Evolutionary conservation across 176 grass and related monocot species (phyloP).

Genomic region (Rhynchospora pubera): DNA sequence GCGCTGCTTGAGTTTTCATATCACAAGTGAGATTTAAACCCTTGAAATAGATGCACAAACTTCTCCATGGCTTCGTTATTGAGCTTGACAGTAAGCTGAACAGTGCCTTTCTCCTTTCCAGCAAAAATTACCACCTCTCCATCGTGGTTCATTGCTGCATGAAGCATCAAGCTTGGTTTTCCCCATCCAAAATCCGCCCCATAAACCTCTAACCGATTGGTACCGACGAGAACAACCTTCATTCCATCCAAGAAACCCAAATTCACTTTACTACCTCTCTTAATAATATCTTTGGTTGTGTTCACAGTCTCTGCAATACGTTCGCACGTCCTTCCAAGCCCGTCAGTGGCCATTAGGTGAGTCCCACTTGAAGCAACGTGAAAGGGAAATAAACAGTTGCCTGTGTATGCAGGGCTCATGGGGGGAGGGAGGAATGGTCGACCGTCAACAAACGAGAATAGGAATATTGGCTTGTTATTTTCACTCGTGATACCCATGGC

Average conservation of each 20-base stretch:
- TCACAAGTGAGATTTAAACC: not conserved
- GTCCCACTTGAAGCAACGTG: not conserved
- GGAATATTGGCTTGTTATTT: not conserved
- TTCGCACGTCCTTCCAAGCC: not conserved
- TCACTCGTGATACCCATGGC: not conserved
- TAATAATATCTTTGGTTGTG: not conserved
- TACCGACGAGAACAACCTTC: not conserved
- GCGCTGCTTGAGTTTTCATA: no score
- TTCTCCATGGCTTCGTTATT: not conserved
- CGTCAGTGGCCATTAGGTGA: not conserved
- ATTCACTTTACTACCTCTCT: not conserved
- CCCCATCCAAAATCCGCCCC: not conserved
- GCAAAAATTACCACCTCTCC: not conserved
- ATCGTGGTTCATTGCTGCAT: not conserved
- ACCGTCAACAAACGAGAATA: not conserved
- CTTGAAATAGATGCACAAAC: not conserved
- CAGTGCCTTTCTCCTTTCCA: not conserved
- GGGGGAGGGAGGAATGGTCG: not conserved
- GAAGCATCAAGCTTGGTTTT: not conserved
- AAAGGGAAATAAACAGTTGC: not conserved
- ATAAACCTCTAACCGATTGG: not conserved
- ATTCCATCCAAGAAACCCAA: not conserved
- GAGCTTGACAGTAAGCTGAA: not conserved
- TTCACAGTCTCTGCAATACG: not conserved
- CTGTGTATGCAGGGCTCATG: not conserved